Evolutionary conservation across 2,329 filamentous ascomycete species (phyloP).

Genomic region (Penicillium sp.): DNA sequence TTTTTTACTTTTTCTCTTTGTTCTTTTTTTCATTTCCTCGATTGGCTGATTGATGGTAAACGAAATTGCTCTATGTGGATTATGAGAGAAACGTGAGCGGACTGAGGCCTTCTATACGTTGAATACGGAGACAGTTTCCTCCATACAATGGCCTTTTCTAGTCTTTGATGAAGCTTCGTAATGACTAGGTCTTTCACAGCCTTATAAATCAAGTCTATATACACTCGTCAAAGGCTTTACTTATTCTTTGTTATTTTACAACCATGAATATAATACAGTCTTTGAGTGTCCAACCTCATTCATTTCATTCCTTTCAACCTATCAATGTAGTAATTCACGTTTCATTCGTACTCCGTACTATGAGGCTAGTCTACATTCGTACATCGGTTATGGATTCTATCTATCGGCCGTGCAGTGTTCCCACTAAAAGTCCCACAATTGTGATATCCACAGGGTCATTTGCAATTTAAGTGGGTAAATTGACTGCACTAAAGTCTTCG

Average conservation of each 20-base stretch:
- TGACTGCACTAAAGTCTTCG: not conserved
- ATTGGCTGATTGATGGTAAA: not conserved
- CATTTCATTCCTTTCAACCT: not conserved
- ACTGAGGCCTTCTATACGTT: not conserved
- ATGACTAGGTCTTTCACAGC: not conserved
- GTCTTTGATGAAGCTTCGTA: not conserved
- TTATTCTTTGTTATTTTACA: not conserved
- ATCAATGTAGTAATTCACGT: not conserved
- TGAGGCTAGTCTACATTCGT: not conserved
- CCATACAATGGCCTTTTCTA: not conserved
- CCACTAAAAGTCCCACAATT: not conserved
- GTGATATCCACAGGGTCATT: not conserved
- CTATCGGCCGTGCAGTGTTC: not conserved
- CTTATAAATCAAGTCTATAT: not conserved
- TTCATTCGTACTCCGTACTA: not conserved
- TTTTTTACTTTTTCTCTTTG: not conserved
- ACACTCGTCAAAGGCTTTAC: not conserved
- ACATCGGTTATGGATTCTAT: not conserved
- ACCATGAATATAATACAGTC: not conserved
- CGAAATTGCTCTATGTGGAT: not conserved
- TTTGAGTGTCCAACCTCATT: not conserved
- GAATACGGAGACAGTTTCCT: not conserved
- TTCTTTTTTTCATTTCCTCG: not conserved
- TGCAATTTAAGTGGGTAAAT: not conserved
- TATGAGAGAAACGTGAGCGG: not conserved